A percentile compares a stretch with the other conserved stretches of the same genome.
Evolutionary conservation across 2,329 filamentous ascomycete genomes (phyloP).

Genomic region (Ceratocystis huliohia): DNA sequence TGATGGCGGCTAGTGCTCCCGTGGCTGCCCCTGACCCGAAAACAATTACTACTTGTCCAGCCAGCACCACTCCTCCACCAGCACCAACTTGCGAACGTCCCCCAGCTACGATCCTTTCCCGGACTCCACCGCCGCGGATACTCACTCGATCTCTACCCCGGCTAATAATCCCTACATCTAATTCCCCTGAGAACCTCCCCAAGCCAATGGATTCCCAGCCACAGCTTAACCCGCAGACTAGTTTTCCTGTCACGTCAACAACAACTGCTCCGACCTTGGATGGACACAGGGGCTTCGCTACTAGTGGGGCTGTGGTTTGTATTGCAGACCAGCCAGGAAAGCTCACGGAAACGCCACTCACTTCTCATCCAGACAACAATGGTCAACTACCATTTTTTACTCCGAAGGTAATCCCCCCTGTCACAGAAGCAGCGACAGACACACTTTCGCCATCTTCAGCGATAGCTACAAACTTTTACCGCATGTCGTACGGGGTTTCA

Average conservation of each 20-base stretch:
- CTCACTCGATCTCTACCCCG: constrained; percentile 14
- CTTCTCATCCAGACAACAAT: constrained; percentile 4
- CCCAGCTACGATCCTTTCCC: constrained; percentile 15
- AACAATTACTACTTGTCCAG: constrained; percentile 6
- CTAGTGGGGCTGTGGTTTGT: background rate
- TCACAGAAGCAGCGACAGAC: background rate
- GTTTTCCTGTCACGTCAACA: background rate
- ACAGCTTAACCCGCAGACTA: constrained; percentile 3
- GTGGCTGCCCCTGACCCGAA: background rate
- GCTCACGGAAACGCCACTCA: constrained; percentile 13
- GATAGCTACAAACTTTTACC: constrained; percentile 16
- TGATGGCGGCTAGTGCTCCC: background rate
- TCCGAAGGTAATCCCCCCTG: background rate
- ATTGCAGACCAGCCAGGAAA: background rate
- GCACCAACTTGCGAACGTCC: constrained; percentile 19
- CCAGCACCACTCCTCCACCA: constrained; percentile 10
- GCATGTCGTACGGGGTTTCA: constrained; percentile 15
- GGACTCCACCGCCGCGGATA: constrained; percentile 14
- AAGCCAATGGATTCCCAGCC: background rate
- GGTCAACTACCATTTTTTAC: background rate
- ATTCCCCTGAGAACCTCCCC: background rate
- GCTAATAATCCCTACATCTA: constrained; percentile 12
- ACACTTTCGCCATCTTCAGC: constrained; percentile 16
- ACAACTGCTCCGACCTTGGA: no score
- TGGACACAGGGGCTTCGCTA: background rate